Base-by-base conservation (phyloP, 164 flowering plant species). In the Magnolia kwangsiensis region DNA sequence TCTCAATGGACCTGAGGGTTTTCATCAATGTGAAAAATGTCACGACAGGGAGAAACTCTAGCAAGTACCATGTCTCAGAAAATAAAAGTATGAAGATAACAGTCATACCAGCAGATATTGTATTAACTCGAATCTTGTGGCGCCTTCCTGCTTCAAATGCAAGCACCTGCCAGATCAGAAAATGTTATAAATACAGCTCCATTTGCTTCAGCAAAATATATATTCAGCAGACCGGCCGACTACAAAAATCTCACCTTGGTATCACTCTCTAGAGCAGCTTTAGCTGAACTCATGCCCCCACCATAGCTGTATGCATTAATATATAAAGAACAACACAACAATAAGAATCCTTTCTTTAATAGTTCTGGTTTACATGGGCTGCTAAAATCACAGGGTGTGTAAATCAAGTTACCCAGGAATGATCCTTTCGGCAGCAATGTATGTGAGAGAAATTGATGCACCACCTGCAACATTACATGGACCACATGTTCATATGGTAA, bases 271-370 rank as follows among this genome's bases (percentile, higher is more conserved):
- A 96, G 83, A n/a, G 98, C 99, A 55, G 99, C 94, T 82, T 96
- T 96, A 14, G 99, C 99, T 64, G 99, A 94, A 80, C 98, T 96
- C 98, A 96, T 96, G 37, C 99, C 99, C 21, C 99, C 99, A 76
- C 98, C 98, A 79, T 96, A 96, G 73, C 99, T 96, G 87, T 45
- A 51, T 7, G 24, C 31, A 65, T 24, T 23, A 18, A 73, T 7
- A 51, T 16, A 19, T 16, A n/a, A 31, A 31, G 3, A 31, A 29
- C 51, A 21, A 23, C n/a, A 51, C 27, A 13, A 51, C 27, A 13
- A 23, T 61, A 8, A 73, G 21, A n/a, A 55, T 13, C 14, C n/a
- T 11, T 59, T 73, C 68, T 29, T 3, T n/a, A 24, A 71, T 7
- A 63, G 31, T 24, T 14, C 68, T 19, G 50, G 67, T 8, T 19